Evolutionary conservation across 2,329 filamentous ascomycete species (phyloP).

Genomic region (Beauveria bassiana): DNA sequence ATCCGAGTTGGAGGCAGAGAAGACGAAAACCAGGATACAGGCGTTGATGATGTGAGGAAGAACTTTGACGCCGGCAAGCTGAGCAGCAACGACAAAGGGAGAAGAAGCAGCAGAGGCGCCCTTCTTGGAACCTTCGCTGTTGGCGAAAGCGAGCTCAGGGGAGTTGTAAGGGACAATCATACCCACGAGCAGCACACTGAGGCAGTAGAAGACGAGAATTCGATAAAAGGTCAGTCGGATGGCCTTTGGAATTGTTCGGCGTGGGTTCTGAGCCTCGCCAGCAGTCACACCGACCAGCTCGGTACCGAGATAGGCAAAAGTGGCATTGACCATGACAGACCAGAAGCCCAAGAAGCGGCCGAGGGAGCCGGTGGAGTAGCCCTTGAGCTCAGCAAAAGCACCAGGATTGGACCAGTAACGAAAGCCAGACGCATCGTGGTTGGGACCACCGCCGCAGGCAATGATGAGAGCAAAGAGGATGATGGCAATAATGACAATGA

Average conservation of each 20-base stretch:
- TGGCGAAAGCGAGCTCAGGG: conserved; percentile 49
- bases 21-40: conserved; percentile 68
- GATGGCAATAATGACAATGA: conserved; percentile 56
- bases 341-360: conserved; percentile 58
- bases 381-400: conserved; percentile 25
- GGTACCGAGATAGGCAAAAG: conserved; percentile 71
- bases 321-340: conserved; percentile 66
- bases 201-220: conserved; percentile 72
- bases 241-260: conserved; percentile 66
- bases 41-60: conserved; percentile 65
- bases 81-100: conserved; percentile 69
- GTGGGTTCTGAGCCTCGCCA: conserved; percentile 72
- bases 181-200: conserved; percentile 66
- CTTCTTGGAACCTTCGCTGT: conserved; percentile 22
- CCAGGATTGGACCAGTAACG: conserved; percentile 59
- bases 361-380: conserved; percentile 17
- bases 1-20: conserved; percentile 70
- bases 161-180: conserved; percentile 71
- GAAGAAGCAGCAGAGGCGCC: conserved; percentile 50
- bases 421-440: conserved; percentile 55
- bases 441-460: conserved; percentile 57
- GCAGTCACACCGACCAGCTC: conserved; percentile 73
- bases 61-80: conserved; percentile 51
- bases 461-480: conserved; percentile 59
- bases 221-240: conserved; percentile 78